Evolutionary conservation across 192 early-diverging fungal species (phyloP).

Genomic region (Coemansia sp.): DNA sequence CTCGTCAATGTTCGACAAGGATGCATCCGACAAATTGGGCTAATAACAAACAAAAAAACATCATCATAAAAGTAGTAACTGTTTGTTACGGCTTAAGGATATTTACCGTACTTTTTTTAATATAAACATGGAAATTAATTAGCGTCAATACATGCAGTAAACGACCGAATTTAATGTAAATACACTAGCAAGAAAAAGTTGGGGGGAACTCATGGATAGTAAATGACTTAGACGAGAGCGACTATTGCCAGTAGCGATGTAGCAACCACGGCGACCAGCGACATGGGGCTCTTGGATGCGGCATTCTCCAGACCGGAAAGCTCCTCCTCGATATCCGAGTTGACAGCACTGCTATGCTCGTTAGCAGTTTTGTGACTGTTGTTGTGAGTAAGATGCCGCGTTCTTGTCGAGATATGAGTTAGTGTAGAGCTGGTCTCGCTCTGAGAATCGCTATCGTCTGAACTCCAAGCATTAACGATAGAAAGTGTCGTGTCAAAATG

Average conservation of each 20-base stretch:
- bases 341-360: conserved; percentile 8
- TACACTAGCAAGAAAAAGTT: not conserved
- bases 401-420: not conserved
- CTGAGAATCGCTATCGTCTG: not conserved
- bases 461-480: not conserved
- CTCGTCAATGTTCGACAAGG: not conserved
- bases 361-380: conserved; percentile 6
- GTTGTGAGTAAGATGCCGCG: not conserved
- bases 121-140: not conserved
- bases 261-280: conserved; percentile 41
- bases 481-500: conserved; percentile 25
- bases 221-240: not conserved
- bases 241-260: not conserved
- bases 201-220: not conserved
- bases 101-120: not conserved
- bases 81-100: not conserved
- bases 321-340: conserved; percentile 26
- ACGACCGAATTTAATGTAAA: not conserved
- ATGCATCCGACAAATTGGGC: conserved; percentile 23
- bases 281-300: conserved; percentile 25
- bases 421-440: conserved; percentile 4
- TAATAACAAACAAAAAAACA: conserved; percentile 11
- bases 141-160: no score
- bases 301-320: conserved; percentile 41
- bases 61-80: not conserved